A percentile compares a stretch with the other conserved stretches of the same genome.
Evolutionary conservation across 495 filamentous ascomycete genomes (phyloP).

Genomic region (Pyrenopolyporus hunteri): DNA sequence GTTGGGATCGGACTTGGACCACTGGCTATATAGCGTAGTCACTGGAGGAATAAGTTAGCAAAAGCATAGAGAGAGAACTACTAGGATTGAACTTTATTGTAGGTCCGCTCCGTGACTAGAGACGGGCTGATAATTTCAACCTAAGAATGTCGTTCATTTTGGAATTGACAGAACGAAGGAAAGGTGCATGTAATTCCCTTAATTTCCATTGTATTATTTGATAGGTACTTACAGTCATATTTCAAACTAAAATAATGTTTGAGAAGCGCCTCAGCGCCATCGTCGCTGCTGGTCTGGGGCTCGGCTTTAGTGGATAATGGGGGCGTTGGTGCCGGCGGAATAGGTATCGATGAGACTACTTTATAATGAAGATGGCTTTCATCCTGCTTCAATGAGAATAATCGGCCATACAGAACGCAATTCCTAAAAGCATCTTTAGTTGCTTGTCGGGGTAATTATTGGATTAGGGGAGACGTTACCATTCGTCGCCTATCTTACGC

Average conservation of each 20-base stretch:
- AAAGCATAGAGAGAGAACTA: not conserved
- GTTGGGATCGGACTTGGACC: constrained; percentile 84
- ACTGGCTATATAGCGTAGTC: constrained; percentile 78
- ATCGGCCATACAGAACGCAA: constrained; percentile 81
- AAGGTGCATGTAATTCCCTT: no score
- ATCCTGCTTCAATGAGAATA: constrained; percentile 87
- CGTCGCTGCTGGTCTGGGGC: constrained; percentile 48
- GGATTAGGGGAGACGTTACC: constrained; percentile 52
- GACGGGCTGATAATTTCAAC: no score
- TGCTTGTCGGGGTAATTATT: not conserved
- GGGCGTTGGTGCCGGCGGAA: constrained; percentile 31
- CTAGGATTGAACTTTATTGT: not conserved
- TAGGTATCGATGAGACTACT: constrained; percentile 59
- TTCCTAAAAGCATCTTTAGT: constrained; percentile 56
- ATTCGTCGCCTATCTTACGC: constrained; percentile 83
- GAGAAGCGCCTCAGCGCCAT: constrained; percentile 71
- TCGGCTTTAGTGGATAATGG: constrained; percentile 14
- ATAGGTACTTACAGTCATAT: constrained; percentile 54
- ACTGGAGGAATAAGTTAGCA: constrained; percentile 44
- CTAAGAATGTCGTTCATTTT: no score
- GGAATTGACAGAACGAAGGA: no score
- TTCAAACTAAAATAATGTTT: constrained; percentile 83
- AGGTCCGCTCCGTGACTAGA: not conserved
- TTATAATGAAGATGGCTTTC: constrained; percentile 79
- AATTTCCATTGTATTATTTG: not conserved